Evolutionary conservation across 2,329 filamentous ascomycete genomes (phyloP), one percentile per base, ranked within the genome.

Genomic region (Fusarium hainanense): DNA sequence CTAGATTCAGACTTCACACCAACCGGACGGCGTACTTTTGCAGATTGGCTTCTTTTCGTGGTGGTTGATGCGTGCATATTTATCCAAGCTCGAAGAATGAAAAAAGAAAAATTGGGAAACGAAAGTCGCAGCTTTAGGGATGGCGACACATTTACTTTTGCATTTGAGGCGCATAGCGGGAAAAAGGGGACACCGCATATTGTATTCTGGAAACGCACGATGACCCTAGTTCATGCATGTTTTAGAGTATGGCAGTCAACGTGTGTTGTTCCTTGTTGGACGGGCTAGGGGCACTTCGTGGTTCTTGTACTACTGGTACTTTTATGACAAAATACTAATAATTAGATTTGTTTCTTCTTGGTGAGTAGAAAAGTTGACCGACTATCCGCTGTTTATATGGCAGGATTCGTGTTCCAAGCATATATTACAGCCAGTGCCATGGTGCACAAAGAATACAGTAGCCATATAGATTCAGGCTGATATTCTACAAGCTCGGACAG

Each of bases 101-200:
- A 57, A 51, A 47, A 40, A 54, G 30, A 51, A 62, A 59, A 27
- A 51, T 43, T 42, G 50, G 54, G 59, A 52, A 51, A 47, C 34
- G 34, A 46, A 47, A 55, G 32, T 50, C 41, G 62, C 37, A 49
- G 32, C 27, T 63, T 47, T 14, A 34, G 47, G 48, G 49, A 65
- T 23, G 28, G 63, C 50, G 55, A 58, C 41, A 52, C 23, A 55
- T 41, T 41, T 51, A 42, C 49, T 68, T 54, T 70, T 70, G 70
- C 71, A 77, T 77, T 75, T 71, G 60, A 68, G 76, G 76, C 76
- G 76, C 68, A 77, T 72, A 73, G 75, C 63, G 69, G 63, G 60
- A 58, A 74, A 61, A 66, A 46, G 37, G 64, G 69, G 67, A 49
- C 50, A 69, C 67, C 68, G 62, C 63, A 69, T 59, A 65, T 61